Conservation (phyloP, 768 basidiomycete species). For the Podaxis rugospora region DNA sequence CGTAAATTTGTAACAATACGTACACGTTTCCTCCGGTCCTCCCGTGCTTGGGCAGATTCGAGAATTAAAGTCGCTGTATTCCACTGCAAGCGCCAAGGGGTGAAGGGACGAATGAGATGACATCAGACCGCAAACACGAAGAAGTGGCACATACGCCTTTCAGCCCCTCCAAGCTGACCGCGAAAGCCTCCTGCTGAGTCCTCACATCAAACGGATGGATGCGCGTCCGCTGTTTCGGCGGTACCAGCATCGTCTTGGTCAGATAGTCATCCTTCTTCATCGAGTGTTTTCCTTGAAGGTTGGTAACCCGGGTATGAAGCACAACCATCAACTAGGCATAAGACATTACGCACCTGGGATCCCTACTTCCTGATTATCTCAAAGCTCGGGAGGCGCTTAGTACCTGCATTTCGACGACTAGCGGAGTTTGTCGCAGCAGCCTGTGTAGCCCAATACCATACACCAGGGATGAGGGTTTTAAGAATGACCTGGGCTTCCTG, state of each 20-base stretch:
- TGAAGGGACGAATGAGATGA: slow-evolving; percentile 7
- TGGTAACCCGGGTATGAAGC: slow-evolving; percentile 13
- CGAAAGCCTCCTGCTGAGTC: slow-evolving; percentile 71
- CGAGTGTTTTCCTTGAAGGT: slow-evolving; percentile 62
- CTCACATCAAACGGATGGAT: slow-evolving; percentile 60
- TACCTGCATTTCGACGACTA: no score
- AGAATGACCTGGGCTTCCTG: no score
- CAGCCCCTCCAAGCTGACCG: slow-evolving; percentile 65
- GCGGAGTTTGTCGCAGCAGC: no score
- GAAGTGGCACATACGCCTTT: slow-evolving; percentile 54
- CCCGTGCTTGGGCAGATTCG: slow-evolving; percentile 70
- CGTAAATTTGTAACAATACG: slow-evolving; percentile 24
- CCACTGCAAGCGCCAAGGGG: slow-evolving; percentile 43
- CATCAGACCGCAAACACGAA: not conserved
- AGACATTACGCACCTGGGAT: slow-evolving; percentile 53
- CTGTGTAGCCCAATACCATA: no score
- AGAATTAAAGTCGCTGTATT: slow-evolving; percentile 55
- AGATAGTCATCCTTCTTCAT: slow-evolving; percentile 78
- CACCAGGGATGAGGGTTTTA: no score
- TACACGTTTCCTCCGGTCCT: slow-evolving; percentile 75
- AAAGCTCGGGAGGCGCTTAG: no score
- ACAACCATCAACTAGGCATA: not conserved
- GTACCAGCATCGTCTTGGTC: slow-evolving; percentile 57
- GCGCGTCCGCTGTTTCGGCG: slow-evolving; percentile 64
- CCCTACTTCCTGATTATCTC: slow-evolving; percentile 12